A percentile compares a stretch with the other conserved stretches of the same genome.
Conservation (phyloP, 345 rosid genomes). For the Syzygium oleosum region DNA sequence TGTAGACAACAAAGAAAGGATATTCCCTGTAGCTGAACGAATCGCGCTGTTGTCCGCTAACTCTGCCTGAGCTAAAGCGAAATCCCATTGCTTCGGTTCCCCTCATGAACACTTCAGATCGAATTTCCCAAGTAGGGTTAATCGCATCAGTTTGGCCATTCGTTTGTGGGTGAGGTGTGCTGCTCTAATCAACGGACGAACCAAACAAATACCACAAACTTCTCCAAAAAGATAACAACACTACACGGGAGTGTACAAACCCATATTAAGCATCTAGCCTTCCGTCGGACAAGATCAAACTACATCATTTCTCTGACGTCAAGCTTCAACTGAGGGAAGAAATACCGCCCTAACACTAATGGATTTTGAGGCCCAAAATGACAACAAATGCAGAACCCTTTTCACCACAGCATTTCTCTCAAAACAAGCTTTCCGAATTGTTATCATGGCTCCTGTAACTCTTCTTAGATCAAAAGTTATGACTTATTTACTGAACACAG, state of each 20-base stretch:
- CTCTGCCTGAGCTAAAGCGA: too few relatives aligned
- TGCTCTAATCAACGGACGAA: neutral
- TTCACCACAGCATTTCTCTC: neutral
- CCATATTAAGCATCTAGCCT: neutral
- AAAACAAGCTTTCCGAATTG: neutral
- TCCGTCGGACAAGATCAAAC: neutral
- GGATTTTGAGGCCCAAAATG: neutral
- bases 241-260: neutral
- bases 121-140: too few relatives aligned
- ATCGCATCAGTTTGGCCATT: neutral
- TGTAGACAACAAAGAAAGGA: too few relatives aligned
- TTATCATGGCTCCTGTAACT: neutral
- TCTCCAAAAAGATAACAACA: neutral
- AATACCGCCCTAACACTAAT: neutral
- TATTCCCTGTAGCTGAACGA: too few relatives aligned
- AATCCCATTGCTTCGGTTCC: too few relatives aligned
- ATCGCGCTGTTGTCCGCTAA: too few relatives aligned
- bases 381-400: neutral
- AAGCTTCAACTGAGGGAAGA: neutral
- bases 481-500: neutral
- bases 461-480: neutral
- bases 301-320: neutral
- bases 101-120: too few relatives aligned
- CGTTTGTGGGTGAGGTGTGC: neutral
- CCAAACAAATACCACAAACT: neutral